Base-by-base conservation (phyloP, 1,284 basidiomycete genomes). In the Apiotrichum gracile region DNA sequence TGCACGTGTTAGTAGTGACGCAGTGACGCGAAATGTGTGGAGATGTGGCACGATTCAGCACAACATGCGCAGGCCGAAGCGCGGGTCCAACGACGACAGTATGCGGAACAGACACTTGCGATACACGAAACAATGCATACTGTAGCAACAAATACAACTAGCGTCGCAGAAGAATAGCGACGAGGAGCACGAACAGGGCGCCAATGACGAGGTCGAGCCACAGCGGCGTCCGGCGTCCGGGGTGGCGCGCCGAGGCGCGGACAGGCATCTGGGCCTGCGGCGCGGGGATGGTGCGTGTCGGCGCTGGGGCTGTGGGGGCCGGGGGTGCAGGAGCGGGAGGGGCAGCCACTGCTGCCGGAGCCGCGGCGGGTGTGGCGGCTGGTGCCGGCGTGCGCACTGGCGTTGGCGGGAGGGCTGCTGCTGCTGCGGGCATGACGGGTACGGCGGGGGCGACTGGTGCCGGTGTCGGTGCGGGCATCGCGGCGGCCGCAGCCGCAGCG, bases 111-210 rank as follows among this genome's bases (percentile, higher is more conserved):
- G n/a, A n/a, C n/a, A n/a, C n/a, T n/a, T 37, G 35, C 21, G 12
- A 42, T 24, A 33, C 17, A 10, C 24, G 4, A 31, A 35, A 50
- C 39, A 50, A 50, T 33, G 39, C 24, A 34, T 38, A 48, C 35
- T 39, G 10, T 12, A 6, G 21, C 37, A 43, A 29, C 24, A 17
- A n/a, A 31, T 24, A 45, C 41, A 43, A 19, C 8, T 17, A 34
- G 31, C 44, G 25, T 14, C 47, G 45, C 16, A 45, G 39, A 47
- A 61, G 42, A 7, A 57, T 42, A 47, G 42, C 44, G 41, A 58
- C 4, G 48, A 57, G 38, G 49, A 63, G n/a, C 82, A 83, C 71
- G 43, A 55, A 27, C 8, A 58, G 42, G 5, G 37, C 9, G 26
- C 43, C 57, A 9, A 63, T 58, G 38, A 61, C 43, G 4, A 46